Base-by-base conservation (phyloP, 805 yeast species). In the Dipodascopsis uninucleata region DNA sequence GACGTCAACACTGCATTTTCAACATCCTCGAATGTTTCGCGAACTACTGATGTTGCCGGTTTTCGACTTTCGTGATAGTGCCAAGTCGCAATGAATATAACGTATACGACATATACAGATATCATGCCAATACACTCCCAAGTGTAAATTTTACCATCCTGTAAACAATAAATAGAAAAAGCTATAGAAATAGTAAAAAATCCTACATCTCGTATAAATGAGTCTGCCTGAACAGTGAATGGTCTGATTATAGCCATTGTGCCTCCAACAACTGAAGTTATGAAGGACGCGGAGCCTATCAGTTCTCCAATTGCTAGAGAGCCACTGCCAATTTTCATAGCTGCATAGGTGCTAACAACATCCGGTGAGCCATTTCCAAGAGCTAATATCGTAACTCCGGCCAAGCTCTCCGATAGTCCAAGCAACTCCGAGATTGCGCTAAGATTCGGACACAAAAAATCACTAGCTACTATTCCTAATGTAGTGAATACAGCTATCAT, bases 301-400 rank as follows among this genome's bases (percentile, higher is more conserved):
- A 90, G 69, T 61, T 89, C 97, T 1, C 96, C 93, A 5, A 90
- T 66, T 0, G 97, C 97, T 60, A 90, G 68, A 0, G 86, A 75
- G 0, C 82, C 78, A 1, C 85, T 77, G n/a, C 77, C 81, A 1
- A 78, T 66, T 9, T 74, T 71, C 78, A 93, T 76, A 3, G 97
- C 95, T 38, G 82, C 80, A 61, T 79, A 85, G 0, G 96, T 87
- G 36, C 90, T 77, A 28, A 88, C 75, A 2, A 90, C 78, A 62
- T 90, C 98, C 0, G 97, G 96, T 0, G 94, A 74, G 2, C 96
- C 95, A 64, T 90, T 90, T 0, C 97, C 97, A 49, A 90, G 72
- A 0, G 97, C 95, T 41, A 93, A 68, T 18, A 90, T 67, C 0
- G 97, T 89, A 53, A 90, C 73, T 0, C 97, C 97, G 9, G 61